Evolutionary conservation across 2,329 filamentous ascomycete genomes (phyloP), one percentile per base, ranked within the genome.

Genomic region (Malbranchea zuffiana): DNA sequence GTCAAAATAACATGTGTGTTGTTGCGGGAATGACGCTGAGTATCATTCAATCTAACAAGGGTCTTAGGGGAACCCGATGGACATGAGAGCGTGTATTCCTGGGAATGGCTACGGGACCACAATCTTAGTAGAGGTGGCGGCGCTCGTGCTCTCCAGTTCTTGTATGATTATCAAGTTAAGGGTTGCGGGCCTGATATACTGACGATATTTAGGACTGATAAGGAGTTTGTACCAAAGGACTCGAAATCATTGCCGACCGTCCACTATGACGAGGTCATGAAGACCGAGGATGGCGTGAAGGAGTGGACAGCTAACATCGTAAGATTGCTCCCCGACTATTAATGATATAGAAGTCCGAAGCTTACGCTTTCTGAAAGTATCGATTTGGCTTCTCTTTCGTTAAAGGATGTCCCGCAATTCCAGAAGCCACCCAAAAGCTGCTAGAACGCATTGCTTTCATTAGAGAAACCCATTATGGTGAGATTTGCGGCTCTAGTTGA

Each of bases 391-490:
- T 93, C 54, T 82, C 72, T 48, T 88, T 88, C 51, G 74, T 95
- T 11, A 69, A 77, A 32, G 66, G 69, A 28, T 80, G 80, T 10
- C 84, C 85, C 8, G 65, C 75, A 1, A 70, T 70, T 4, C 81
- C 84, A 0, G 68, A 78, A 45, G 71, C 78, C 4, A 95, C 87
- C 0, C 61, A 88, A 57, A 56, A 65, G n/a, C 67, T 95, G 1
- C 67, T 96, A 2, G 72, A 83, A 52, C 75, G 77, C 37, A 92
- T 98, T 45, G 75, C 85, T 0, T 88, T 88, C 45, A 87, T 96
- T 50, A 75, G 87, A 12, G 70, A 80, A 43, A 98, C 90, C 0
- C 90, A 96, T 56, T 98, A 96, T 58, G 88, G 84, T 65, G 75
- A 62, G 41, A 71, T 72, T 53, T 74, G 73, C 50, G 3, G n/a